Percentiles rank a stretch among this genome's conserved stretches.
phyloP scores from a whole-genome alignment of 768 basidiomycete species.

The Exsudoporus frostii region DNA sequence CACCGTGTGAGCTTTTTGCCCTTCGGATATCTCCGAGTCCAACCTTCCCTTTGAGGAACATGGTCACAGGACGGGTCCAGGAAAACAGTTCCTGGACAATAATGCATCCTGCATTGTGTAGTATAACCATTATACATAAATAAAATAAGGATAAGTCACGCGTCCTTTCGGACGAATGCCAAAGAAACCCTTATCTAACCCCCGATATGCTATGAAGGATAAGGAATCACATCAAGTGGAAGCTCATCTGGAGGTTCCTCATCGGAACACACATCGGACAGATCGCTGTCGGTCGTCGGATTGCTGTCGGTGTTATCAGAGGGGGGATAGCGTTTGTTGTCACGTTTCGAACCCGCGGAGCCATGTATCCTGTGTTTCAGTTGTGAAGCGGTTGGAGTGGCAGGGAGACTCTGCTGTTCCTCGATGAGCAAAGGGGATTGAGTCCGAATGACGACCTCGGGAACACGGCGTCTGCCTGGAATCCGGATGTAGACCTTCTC shows the following conservation, averaged over 20 bases:
- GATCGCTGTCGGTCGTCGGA: constrained; percentile 19
- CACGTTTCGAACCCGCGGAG: constrained; percentile 16
- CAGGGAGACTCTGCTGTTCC: constrained; percentile 12
- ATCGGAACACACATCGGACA: constrained; percentile 26
- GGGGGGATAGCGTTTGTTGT: constrained; percentile 18
- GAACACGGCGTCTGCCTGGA: constrained; percentile 6
- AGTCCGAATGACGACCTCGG: constrained; percentile 24
- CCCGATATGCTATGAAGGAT: constrained; percentile 16
- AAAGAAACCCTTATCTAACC: constrained; percentile 9
- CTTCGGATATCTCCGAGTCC: too few species aligned
- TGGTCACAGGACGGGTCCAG: neutral
- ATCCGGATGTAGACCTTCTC: constrained; percentile 30
- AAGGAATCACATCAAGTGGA: constrained; percentile 13
- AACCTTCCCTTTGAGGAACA: too few species aligned
- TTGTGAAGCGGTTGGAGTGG: constrained; percentile 23
- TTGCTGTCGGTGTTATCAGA: constrained; percentile 24
- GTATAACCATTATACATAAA: constrained; percentile 21
- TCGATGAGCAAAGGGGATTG: constrained; percentile 8
- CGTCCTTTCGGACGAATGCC: constrained; percentile 10
- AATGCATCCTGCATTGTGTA: constrained; percentile 1
- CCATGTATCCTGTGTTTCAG: constrained; percentile 19
- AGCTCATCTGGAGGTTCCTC: constrained; percentile 26
- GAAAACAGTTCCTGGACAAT: neutral
- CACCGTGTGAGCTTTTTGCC: constrained; percentile 22
- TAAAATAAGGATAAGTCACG: constrained; percentile 33